phyloP scores from a whole-genome alignment of 2,329 filamentous ascomycete species.

The Clarireedia homoeocarpa region DNA sequence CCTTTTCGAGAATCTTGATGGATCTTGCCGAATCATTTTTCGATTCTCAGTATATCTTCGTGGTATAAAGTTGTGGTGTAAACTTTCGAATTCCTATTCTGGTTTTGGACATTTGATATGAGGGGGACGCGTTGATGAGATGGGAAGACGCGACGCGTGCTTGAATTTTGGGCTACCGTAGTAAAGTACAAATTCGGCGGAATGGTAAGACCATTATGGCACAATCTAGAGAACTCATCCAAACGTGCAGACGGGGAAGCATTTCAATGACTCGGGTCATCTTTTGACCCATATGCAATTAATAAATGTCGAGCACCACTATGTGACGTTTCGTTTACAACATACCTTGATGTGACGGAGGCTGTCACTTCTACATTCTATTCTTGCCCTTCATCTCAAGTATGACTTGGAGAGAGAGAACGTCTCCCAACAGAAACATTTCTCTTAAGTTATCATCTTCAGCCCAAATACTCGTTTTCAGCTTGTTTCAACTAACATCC shows the following conservation, averaged over 20 bases:
- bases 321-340: no score
- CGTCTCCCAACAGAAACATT: no score
- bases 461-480: no score
- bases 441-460: no score
- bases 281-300: no score
- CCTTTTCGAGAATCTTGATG: conserved; percentile 50
- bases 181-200: not conserved
- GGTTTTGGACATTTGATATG: not conserved
- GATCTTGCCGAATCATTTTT: conserved; percentile 29
- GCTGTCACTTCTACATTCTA: no score
- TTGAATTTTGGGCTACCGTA: not conserved
- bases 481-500: not conserved
- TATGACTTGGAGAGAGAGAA: no score
- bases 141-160: conserved; percentile 11
- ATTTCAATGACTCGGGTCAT: no score
- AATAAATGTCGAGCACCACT: no score
- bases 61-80: not conserved
- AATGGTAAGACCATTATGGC: not conserved
- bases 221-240: not conserved
- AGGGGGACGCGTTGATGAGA: conserved; percentile 4
- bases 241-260: not conserved
- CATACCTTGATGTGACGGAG: no score
- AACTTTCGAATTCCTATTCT: not conserved
- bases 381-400: no score
- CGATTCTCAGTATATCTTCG: not conserved